A percentile compares a stretch with the other conserved stretches of the same genome.
Conservation (phyloP, 805 yeast genomes). For the Torulaspora gathmanii region DNA sequence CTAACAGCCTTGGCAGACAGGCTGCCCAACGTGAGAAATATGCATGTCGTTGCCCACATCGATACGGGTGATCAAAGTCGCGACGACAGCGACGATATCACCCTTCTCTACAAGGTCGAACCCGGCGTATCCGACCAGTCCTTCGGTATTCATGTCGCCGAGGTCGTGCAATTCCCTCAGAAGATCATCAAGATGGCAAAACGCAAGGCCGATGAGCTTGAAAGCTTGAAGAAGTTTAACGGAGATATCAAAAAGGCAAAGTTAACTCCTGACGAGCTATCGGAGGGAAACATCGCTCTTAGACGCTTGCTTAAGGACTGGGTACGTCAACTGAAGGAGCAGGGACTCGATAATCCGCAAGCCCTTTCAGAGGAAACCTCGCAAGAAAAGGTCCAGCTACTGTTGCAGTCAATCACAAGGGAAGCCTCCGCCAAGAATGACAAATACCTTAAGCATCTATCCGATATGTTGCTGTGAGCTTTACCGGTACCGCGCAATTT, state of each 20-base stretch:
- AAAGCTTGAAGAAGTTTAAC: constrained; percentile 46
- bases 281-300: constrained; percentile 46
- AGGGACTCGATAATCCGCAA: constrained; percentile 24
- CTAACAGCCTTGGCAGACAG: constrained; percentile 71
- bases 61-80: constrained; percentile 41
- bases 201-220: constrained; percentile 84
- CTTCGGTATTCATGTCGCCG: constrained; percentile 97
- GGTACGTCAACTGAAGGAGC: constrained; percentile 42
- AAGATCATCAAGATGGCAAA: constrained; percentile 94
- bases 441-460: constrained; percentile 22
- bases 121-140: constrained; percentile 95
- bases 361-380: constrained; percentile 36
- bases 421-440: constrained; percentile 13
- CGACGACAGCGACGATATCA: constrained; percentile 56
- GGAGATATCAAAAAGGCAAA: constrained; percentile 48
- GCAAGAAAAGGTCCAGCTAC: constrained; percentile 24
- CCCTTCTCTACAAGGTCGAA: constrained; percentile 88
- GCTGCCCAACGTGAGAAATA: constrained; percentile 61
- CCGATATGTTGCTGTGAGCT: constrained; percentile 17
- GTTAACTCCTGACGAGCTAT: constrained; percentile 46
- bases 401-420: constrained; percentile 19
- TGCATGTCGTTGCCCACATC: constrained; percentile 91
- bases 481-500: neutral
- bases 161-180: constrained; percentile 84
- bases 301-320: constrained; percentile 50